Evolutionary conservation across 805 yeast species (phyloP).

Genomic region (Zygotorulaspora chibaensis): DNA sequence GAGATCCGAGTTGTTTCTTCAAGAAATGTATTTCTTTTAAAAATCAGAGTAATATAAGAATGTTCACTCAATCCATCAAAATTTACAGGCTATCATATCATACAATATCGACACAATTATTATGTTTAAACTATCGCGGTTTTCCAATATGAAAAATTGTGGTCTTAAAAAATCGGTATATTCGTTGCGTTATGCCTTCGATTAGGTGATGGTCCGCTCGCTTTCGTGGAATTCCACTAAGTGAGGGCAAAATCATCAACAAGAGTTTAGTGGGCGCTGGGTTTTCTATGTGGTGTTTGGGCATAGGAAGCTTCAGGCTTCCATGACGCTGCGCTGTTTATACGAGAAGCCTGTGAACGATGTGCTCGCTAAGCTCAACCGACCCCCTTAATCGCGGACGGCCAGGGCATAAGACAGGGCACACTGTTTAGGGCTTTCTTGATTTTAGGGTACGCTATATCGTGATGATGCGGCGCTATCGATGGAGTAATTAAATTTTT

Average conservation of each 20-base stretch:
- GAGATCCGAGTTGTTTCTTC: background rate
- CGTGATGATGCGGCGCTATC: constrained; percentile 7
- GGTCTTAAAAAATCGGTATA: constrained; percentile 5
- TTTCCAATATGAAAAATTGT: background rate
- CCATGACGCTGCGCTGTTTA: too few species aligned
- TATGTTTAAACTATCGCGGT: background rate
- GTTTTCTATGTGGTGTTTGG: background rate
- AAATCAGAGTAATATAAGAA: background rate
- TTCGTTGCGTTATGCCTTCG: constrained; percentile 11
- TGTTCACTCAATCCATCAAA: background rate
- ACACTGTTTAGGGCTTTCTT: too few species aligned
- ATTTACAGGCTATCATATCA: background rate
- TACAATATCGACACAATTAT: background rate
- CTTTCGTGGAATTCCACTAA: too few species aligned
- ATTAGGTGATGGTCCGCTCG: constrained; percentile 9
- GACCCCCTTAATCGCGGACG: too few species aligned
- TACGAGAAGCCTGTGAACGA: too few species aligned
- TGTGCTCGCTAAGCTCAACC: too few species aligned
- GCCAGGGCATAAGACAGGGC: too few species aligned
- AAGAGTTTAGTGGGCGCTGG: background rate
- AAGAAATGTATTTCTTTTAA: background rate
- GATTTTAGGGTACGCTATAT: background rate
- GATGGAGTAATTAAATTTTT: background rate
- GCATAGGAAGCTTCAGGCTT: too few species aligned
- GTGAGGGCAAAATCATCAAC: background rate